Evolutionary conservation across 495 filamentous ascomycete genomes (phyloP).

Genomic region (Friedmanniomyces endolithicus): DNA sequence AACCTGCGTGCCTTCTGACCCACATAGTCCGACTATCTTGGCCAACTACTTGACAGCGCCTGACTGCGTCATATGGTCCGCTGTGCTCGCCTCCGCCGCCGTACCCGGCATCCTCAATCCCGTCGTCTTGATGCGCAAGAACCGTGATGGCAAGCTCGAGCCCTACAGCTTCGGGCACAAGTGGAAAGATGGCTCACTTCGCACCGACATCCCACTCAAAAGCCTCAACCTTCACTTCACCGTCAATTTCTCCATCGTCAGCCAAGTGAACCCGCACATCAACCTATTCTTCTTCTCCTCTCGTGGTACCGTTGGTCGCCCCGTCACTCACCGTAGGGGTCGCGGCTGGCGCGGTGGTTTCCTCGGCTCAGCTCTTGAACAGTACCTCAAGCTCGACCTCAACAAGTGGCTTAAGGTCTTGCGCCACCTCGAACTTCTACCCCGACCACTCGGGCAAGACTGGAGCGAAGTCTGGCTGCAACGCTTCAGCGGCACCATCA

Average conservation of each 20-base stretch:
- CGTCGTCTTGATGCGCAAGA: conserved; percentile 94
- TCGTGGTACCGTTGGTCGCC: conserved; percentile 76
- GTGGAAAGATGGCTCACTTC: conserved; percentile 92
- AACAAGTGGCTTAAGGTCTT: conserved; percentile 95
- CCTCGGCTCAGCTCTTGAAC: conserved; percentile 78
- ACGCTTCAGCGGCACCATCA: conserved; percentile 85
- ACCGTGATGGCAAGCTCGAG: conserved; percentile 53
- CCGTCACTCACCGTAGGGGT: conserved; percentile 85
- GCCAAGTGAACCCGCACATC: conserved; percentile 93
- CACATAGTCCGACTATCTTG: conserved; percentile 80
- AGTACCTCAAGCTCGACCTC: conserved; percentile 88
- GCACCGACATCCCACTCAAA: conserved; percentile 91
- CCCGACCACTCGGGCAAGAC: conserved; percentile 83
- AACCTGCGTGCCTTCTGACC: conserved; percentile 91
- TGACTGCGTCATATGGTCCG: conserved; percentile 96
- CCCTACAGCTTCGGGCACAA: conserved; percentile 93
- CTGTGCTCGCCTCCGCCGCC: conserved; percentile 86
- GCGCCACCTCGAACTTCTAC: conserved; percentile 80
- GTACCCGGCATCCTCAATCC: conserved; percentile 94
- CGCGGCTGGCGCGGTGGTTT: conserved; percentile 95
- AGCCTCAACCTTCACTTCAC: conserved; percentile 92
- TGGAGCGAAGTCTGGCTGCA: conserved; percentile 95
- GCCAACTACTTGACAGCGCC: conserved; percentile 89
- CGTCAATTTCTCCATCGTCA: conserved; percentile 92
- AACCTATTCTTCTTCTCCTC: conserved; percentile 98